A percentile compares a stretch with the other conserved stretches of the same genome.
Conservation (phyloP, 257 asterid genomes). For the Coffea canephora region DNA sequence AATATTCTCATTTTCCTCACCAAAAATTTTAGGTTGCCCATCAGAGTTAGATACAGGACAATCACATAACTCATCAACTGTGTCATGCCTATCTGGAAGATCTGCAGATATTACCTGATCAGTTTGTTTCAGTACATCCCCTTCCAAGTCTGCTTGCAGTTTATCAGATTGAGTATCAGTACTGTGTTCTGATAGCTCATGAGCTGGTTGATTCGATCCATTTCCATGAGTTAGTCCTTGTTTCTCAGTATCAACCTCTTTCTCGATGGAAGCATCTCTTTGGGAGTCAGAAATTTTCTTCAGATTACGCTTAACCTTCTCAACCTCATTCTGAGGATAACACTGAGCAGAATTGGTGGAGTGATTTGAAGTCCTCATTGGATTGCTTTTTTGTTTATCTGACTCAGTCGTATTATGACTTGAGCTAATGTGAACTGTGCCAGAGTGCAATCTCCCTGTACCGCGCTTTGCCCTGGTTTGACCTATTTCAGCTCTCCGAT, state of each 20-base stretch:
- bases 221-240: constrained; percentile 22
- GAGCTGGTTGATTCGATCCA: constrained; percentile 18
- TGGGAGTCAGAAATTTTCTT: constrained; percentile 33
- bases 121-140: constrained; percentile 4
- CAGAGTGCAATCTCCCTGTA: constrained; percentile 24
- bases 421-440: constrained; percentile 20
- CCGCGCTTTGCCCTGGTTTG: constrained; percentile 25
- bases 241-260: constrained; percentile 28
- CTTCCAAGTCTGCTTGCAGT: constrained; percentile 11
- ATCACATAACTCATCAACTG: constrained; percentile 12
- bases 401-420: constrained; percentile 21
- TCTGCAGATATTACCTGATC: constrained; percentile 12
- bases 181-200: constrained; percentile 17
- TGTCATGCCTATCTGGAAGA: constrained; percentile 7
- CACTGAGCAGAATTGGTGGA: constrained; percentile 21
- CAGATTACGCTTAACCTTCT: constrained; percentile 31
- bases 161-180: constrained; percentile 14
- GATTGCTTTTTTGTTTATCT: constrained; percentile 36
- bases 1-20: constrained; percentile 19
- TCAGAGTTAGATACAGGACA: constrained; percentile 15
- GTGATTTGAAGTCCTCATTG: constrained; percentile 28
- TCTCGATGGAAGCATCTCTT: constrained; percentile 15
- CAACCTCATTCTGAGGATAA: constrained; percentile 32
- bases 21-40: constrained; percentile 3
- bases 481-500: constrained; percentile 23